Evolutionary conservation across 768 basidiomycete genomes (phyloP).

Genomic region (Postia placenta): DNA sequence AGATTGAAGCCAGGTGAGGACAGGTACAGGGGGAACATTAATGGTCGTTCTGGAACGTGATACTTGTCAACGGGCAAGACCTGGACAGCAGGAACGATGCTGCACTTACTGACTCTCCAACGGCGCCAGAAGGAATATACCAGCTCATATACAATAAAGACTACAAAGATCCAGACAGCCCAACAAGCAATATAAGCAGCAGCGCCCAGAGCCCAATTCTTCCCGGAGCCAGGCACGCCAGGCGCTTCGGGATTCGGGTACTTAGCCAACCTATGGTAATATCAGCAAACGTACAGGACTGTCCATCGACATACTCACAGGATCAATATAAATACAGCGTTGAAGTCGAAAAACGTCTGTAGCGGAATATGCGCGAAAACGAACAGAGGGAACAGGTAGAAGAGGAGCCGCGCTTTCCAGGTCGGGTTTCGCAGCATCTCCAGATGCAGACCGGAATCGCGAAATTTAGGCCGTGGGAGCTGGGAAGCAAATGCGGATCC

Average conservation of each 20-base stretch:
- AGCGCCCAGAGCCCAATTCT: constrained; percentile 76
- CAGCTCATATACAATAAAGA: constrained; percentile 73
- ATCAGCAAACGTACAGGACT: neutral
- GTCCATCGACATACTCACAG: constrained; percentile 52
- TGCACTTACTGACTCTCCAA: constrained; percentile 73
- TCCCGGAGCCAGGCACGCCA: constrained; percentile 64
- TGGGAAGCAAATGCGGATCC: constrained; percentile 24
- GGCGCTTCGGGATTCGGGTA: constrained; percentile 65
- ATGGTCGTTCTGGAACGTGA: constrained; percentile 60
- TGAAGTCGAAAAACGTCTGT: constrained; percentile 87
- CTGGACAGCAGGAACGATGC: constrained; percentile 2
- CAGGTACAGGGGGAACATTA: constrained; percentile 77
- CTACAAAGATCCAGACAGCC: constrained; percentile 64
- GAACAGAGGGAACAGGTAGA: constrained; percentile 63
- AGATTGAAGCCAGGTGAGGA: constrained; percentile 74
- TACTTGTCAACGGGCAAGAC: constrained; percentile 12
- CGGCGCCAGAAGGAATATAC: constrained; percentile 68
- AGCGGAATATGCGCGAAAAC: constrained; percentile 67
- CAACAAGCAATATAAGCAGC: constrained; percentile 84
- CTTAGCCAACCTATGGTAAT: constrained; percentile 54
- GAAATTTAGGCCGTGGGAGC: constrained; percentile 59
- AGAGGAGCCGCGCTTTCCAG: constrained; percentile 49
- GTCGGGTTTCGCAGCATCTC: constrained; percentile 62
- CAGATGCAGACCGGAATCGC: constrained; percentile 59
- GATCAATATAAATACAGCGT: constrained; percentile 75